phyloP scores from a whole-genome alignment of 2,329 filamentous ascomycete genomes.

The Fusarium pininemorale region DNA sequence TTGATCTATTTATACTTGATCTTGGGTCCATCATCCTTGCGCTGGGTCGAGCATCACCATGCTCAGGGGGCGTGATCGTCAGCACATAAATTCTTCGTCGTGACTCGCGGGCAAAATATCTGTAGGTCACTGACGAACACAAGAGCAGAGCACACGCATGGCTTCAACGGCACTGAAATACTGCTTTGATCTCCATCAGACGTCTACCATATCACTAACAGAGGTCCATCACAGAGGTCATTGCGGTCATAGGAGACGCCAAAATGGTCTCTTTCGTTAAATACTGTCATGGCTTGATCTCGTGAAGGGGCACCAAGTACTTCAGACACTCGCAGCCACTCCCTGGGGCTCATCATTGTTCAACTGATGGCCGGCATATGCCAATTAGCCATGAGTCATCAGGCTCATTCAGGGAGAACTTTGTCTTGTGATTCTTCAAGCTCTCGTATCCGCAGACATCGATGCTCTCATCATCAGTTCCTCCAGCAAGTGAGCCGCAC shows the following conservation, averaged over 20 bases:
- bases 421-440: background rate
- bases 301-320: background rate
- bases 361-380: background rate
- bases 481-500: background rate
- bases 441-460: background rate
- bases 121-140: accelerated
- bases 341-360: background rate
- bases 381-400: too few species aligned
- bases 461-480: too few species aligned
- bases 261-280: too few species aligned
- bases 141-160: background rate
- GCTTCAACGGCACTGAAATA: too few species aligned
- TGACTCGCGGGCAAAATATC: background rate
- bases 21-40: accelerated
- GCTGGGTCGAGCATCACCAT: too few species aligned
- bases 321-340: too few species aligned
- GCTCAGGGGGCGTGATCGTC: too few species aligned
- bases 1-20: background rate
- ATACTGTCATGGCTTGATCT: accelerated
- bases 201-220: background rate
- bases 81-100: accelerated
- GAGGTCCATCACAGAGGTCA: background rate
- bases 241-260: accelerated
- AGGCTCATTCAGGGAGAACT: background rate
- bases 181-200: too few species aligned